Evolutionary conservation across 495 filamentous ascomycete genomes (phyloP).

Genomic region (Wilcoxina mikolae): DNA sequence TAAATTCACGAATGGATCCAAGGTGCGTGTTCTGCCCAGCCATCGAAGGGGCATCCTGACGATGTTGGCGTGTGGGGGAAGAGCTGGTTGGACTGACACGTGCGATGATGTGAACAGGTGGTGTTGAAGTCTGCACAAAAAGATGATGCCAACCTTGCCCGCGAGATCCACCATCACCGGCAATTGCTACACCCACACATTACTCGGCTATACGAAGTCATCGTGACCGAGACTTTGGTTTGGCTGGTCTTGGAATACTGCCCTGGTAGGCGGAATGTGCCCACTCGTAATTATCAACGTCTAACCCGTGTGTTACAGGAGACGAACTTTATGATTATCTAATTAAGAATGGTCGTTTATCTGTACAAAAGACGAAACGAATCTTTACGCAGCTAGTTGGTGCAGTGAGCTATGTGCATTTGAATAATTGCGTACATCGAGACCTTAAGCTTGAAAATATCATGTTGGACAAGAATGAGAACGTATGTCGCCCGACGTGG

Average conservation of each 20-base stretch:
- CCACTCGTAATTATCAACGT: neutral
- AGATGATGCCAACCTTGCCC: conserved; percentile 83
- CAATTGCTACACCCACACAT: conserved; percentile 98
- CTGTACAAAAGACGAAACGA: conserved; percentile 78
- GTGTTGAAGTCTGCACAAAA: conserved; percentile 96
- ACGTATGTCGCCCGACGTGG: conserved; percentile 31
- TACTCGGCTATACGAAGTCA: conserved; percentile 89
- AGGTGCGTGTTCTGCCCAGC: conserved; percentile 40
- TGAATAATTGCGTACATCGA: conserved; percentile 87
- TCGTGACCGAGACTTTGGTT: conserved; percentile 84
- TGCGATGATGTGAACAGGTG: conserved; percentile 42
- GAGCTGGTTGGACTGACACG: neutral
- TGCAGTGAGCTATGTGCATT: conserved; percentile 89
- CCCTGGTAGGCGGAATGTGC: conserved; percentile 47
- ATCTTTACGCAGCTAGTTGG: conserved; percentile 94
- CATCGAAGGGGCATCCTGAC: neutral
- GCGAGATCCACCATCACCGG: conserved; percentile 95
- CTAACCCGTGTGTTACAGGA: conserved; percentile 45
- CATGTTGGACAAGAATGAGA: conserved; percentile 87
- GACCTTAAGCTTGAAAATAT: conserved; percentile 97
- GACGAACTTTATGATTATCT: conserved; percentile 97
- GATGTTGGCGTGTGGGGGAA: neutral
- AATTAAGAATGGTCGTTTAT: conserved; percentile 65
- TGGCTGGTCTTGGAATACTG: conserved; percentile 97
- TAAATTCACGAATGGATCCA: conserved; percentile 96